Evolutionary conservation across 805 yeast species (phyloP).

Genomic region (Ogataea methylovora): DNA sequence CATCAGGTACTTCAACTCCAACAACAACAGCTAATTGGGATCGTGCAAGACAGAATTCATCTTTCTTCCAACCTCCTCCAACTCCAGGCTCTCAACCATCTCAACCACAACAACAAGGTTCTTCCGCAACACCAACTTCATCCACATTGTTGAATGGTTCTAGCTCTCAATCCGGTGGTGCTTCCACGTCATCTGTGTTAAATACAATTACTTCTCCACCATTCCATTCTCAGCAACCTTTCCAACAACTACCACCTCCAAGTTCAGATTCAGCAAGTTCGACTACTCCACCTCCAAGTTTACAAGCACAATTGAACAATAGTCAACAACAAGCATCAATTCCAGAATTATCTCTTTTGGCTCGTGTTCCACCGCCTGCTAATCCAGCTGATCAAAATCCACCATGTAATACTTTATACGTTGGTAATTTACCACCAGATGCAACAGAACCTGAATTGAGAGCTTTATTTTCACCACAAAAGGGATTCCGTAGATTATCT

Average conservation of each 20-base stretch:
- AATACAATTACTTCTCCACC: slow-evolving; percentile 15
- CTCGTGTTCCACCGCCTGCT: slow-evolving; percentile 85
- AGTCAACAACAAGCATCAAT: slow-evolving; percentile 28
- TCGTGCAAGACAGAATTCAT: slow-evolving; percentile 47
- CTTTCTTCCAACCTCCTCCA: slow-evolving; percentile 31
- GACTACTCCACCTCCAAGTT: slow-evolving; percentile 1
- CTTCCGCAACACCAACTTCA: slow-evolving; percentile 7
- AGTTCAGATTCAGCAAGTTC: not conserved
- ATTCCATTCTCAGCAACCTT: slow-evolving; percentile 14
- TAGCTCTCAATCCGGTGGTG: slow-evolving; percentile 10
- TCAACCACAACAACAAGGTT: slow-evolving; percentile 6
- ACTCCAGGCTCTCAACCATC: too few species aligned
- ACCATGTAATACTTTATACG: slow-evolving; percentile 95
- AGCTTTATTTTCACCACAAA: slow-evolving; percentile 77
- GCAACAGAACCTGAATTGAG: slow-evolving; percentile 91
- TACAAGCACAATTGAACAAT: slow-evolving; percentile 7
- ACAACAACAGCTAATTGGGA: slow-evolving; percentile 37
- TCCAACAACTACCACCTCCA: slow-evolving; percentile 12
- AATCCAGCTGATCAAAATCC: slow-evolving; percentile 99
- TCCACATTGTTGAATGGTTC: slow-evolving; percentile 10
- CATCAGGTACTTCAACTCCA: slow-evolving; percentile 24
- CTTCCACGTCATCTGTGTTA: too few species aligned
- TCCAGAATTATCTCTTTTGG: slow-evolving; percentile 64
- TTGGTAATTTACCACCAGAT: slow-evolving; percentile 95
- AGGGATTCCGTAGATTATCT: slow-evolving; percentile 87